Percentiles rank a stretch among this genome's conserved stretches.
Evolutionary conservation across 1,284 basidiomycete species (phyloP).

Genomic region (Thelephora terrestris): DNA sequence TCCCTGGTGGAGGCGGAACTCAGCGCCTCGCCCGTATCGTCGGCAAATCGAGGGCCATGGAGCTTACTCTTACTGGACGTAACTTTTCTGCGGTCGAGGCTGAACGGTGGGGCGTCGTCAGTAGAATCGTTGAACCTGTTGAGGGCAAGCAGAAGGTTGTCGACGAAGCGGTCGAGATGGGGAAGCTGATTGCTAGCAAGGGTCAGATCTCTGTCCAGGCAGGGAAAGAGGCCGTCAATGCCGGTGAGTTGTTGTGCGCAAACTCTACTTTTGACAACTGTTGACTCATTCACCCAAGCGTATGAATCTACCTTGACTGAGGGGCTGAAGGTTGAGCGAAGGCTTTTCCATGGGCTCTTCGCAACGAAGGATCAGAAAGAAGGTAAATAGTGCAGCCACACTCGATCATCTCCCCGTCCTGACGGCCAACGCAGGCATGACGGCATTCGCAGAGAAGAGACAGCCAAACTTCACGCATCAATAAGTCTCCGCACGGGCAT

Average conservation of each 20-base stretch:
- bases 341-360: conserved; percentile 89
- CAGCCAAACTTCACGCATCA: conserved; percentile 74
- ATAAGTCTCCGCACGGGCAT: conserved; percentile 16
- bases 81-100: conserved; percentile 79
- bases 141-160: conserved; percentile 75
- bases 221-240: conserved; percentile 94
- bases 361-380: conserved; percentile 98
- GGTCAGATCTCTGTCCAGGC: conserved; percentile 82
- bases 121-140: conserved; percentile 53
- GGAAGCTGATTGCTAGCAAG: conserved; percentile 75
- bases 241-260: conserved; percentile 40
- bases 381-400: conserved; percentile 37
- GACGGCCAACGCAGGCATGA: conserved; percentile 57
- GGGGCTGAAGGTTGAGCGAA: conserved; percentile 81
- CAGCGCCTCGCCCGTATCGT: conserved; percentile 72
- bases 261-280: background rate
- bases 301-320: conserved; percentile 78
- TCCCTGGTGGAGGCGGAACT: conserved; percentile 76
- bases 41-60: conserved; percentile 95
- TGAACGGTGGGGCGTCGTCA: conserved; percentile 77
- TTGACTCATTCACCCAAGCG: conserved; percentile 36
- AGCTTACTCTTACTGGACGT: conserved; percentile 85
- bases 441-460: conserved; percentile 96
- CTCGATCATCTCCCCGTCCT: background rate
- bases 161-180: conserved; percentile 82